A percentile compares a stretch with the other conserved stretches of the same genome.
phyloP scores from a whole-genome alignment of 1,284 basidiomycete genomes.

The Irpex sp. region DNA sequence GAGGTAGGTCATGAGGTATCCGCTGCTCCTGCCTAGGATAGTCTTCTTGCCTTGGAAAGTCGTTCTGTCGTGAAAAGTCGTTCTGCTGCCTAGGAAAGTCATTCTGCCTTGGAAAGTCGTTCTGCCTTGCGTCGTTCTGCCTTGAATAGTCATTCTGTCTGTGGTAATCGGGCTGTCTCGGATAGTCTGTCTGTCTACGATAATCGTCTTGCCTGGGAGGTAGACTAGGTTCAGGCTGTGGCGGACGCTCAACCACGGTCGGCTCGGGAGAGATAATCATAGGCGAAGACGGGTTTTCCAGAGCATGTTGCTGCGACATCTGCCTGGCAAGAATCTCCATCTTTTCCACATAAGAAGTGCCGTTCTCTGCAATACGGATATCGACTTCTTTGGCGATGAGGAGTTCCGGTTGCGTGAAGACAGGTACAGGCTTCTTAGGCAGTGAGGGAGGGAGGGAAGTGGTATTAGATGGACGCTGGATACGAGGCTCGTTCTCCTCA shows the following conservation, averaged over 20 bases:
- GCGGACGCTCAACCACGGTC: not conserved
- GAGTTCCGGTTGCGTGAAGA: not conserved
- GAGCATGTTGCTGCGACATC: not conserved
- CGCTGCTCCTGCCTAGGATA: not conserved
- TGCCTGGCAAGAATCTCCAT: not conserved
- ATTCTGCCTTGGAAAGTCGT: not conserved
- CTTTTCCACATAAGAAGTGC: not conserved
- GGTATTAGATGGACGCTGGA: not conserved
- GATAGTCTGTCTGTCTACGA: not conserved
- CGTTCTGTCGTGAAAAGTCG: not conserved
- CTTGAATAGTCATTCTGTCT: not conserved
- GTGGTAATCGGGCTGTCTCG: not conserved
- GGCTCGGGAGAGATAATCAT: not conserved
- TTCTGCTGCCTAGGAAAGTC: not conserved
- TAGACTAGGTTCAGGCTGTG: not conserved
- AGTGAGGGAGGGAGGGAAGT: not conserved
- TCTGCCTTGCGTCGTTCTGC: not conserved
- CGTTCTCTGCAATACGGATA: not conserved
- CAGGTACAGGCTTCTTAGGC: not conserved
- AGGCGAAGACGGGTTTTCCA: not conserved
- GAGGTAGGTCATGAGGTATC: not conserved
- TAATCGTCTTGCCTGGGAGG: not conserved
- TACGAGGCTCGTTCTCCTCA: slow-evolving; percentile 8
- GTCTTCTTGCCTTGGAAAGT: not conserved
- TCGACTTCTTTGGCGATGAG: not conserved